Base-by-base conservation (phyloP, 306 rosid species). In the Spatholobus suberectus region DNA sequence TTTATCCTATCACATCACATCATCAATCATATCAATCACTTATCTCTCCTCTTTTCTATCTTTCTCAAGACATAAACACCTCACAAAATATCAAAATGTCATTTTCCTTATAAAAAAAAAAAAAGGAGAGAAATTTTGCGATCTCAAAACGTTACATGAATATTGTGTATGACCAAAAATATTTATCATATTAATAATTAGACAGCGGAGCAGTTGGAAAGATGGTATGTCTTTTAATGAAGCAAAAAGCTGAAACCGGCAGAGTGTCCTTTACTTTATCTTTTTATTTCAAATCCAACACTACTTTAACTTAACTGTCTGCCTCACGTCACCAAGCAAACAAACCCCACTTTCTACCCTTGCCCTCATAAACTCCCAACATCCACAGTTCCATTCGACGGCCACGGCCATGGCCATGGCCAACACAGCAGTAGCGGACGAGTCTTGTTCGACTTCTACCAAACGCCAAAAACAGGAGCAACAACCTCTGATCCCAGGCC, bases 401-500 rank as follows among this genome's bases (percentile, higher is more conserved):
- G n/a, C n/a, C n/a, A n/a, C n/a, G n/a, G n/a, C n/a, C 24, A 38
- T 2, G 0, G 66, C 44, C 55, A 83, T 88, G 90, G 71, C 86
- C 2, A 85, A 70, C 49, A 13, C 54, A 47, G 18, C 44, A 40
- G 5, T 4, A 5, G 44, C 4, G 11, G 4, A 1, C 1, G 26
- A 52, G 1, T 59, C 37, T 5, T 62, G 41, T 5, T 66, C 49
- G 21, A 14, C 0, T n/a, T n/a, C n/a, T 37, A 5, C 21, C 26
- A 91, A 86, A 84, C 88, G 83, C 47, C 81, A 8, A 4, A 84
- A 82, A 8, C 62, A 43, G 4, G 29, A 17, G 24, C 49, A 62
- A 15, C 77, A 61, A 37, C 75, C 87, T 13, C 85, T 90, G 1
- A 87, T 96, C 1, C 94, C 97, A 0, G 96, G 92, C 0, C 90